These are phyloP conservation scores for Pythium coloratum DNA, from an alignment of 352 stramenopile species.

Conservation along the genomic window DNA sequence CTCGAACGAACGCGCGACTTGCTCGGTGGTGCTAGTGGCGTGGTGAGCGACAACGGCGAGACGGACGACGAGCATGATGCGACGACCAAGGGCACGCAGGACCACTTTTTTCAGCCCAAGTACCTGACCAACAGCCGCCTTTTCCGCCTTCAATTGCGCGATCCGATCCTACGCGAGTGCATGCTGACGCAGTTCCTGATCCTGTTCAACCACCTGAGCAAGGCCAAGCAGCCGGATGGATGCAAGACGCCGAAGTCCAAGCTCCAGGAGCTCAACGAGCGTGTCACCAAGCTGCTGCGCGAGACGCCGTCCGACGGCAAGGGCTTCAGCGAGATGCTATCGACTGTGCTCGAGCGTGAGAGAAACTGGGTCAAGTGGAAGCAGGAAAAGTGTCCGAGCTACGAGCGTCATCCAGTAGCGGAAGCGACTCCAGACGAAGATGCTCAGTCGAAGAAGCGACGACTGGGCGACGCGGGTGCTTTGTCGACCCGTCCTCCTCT, in stretches of 20 bases:
- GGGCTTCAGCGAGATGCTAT: conserved; percentile 88
- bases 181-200: conserved; percentile 89
- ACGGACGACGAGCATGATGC: conserved; percentile 17
- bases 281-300: conserved; percentile 76
- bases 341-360: conserved; percentile 84
- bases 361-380: conserved; percentile 92
- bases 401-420: conserved; percentile 52
- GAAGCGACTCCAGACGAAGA: conserved; percentile 24
- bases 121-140: conserved; percentile 92
- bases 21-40: conserved; percentile 12
- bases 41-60: not conserved
- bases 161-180: conserved; percentile 87
- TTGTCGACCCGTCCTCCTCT: conserved; percentile 29
- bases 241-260: conserved; percentile 58
- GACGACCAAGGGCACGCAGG: conserved; percentile 30
- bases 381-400: conserved; percentile 80
- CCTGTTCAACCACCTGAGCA: conserved; percentile 72
- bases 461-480: conserved; percentile 33
- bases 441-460: conserved; percentile 38
- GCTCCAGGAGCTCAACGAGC: conserved; percentile 62
- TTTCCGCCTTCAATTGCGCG: conserved; percentile 88
- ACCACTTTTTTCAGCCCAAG: conserved; percentile 91
- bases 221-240: conserved; percentile 49
- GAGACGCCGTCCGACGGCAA: conserved; percentile 87
- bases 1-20: conserved; percentile 67